Evolutionary conservation across 306 rosid species (phyloP), one percentile per base, ranked within the genome.

Genomic region (Pterocarpus macrocarpus): DNA sequence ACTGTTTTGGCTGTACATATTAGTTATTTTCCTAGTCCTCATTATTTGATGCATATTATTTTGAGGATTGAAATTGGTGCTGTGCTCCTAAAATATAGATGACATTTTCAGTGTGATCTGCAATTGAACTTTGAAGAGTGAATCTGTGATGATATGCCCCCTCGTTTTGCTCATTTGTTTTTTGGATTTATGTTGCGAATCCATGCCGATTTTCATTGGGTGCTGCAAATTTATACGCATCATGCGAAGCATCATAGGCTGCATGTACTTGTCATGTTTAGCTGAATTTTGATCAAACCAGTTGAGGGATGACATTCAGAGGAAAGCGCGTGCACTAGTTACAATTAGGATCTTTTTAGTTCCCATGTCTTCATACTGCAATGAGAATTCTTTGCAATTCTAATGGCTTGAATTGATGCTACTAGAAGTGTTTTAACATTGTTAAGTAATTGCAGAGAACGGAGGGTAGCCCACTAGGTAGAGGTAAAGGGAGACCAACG

Each of bases 351-450:
- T 74, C 28, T 22, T 81, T 47, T 81, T 55, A 56, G 36, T 49
- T 67, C 32, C 61, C 3, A 22, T 36, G 12, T 77, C 28, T 53
- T 57, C 33, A 15, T 43, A 44, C 15, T 78, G 75, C 45, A 76
- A n/a, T 33, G 13, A 16, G 39, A 50, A 4, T 61, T 35, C 59
- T 30, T 4, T 49, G 8, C 22, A 22, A 28, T 4, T 64, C 43
- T 53, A 30, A 69, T 77, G 66, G 41, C 44, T 13, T 66, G 32
- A 43, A 67, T 76, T 83, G 69, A 34, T 36, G 13, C 34, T 74
- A 56, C 12, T 55, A 14, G 2, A 64, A 45, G 34, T 3, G 41
- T 38, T 38, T 38, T 5, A 13, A 12, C 22, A 12, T 62, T 52
- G 56, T 64, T 66, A 11, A 57, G 71, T 45, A 50, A 16, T 1